Evolutionary conservation across 2,329 filamentous ascomycete species (phyloP), one percentile per base, ranked within the genome.

Genomic region (Claviceps sp.): DNA sequence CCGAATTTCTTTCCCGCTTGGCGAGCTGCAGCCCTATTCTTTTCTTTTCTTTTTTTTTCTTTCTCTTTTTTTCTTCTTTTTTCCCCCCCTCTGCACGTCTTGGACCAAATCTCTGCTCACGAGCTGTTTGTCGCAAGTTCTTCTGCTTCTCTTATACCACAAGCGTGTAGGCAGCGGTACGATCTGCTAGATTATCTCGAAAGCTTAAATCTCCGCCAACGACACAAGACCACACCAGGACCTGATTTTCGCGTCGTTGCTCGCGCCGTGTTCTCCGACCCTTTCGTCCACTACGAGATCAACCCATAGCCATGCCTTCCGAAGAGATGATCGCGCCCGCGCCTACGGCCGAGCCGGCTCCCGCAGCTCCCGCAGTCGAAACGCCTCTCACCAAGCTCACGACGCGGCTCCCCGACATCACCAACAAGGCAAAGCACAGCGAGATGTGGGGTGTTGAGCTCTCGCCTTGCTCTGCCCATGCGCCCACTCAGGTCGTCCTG

Each of bases 391-490:
- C 67, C 50, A 71, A 77, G 55, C 74, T 89, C 56, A 77, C 80
- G 55, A 71, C 72, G 9, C 72, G 73, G 34, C 73, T 90, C 37
- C 69, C 77, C 5, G 66, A 72, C 6, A 77, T 89, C 55, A 67
- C 82, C 54, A 68, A 71, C 48, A 72, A 75, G 54, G 71, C 78
- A 50, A 74, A 70, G 16, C 77, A 95, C 68, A 70, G 71, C 50
- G 89, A 96, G 73, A 86, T 96, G 76, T 97, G 90, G 81, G 90
- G 90, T 48, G 81, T 96, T 51, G 72, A 77, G 37, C 79, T 96
- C 45, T 67, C 68, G 9, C 22, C 38, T 11, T 68, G 70, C 14
- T 67, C 70, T 20, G 66, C 70, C 42, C 76, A 88, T 60, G 75
- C 90, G 50, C 86, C 86, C 51, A 89, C 86, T 47, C 84, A 86